A percentile compares a stretch with the other conserved stretches of the same genome.
Evolutionary conservation across 441 rosid species (phyloP).

Genomic region (Melastoma candidum): DNA sequence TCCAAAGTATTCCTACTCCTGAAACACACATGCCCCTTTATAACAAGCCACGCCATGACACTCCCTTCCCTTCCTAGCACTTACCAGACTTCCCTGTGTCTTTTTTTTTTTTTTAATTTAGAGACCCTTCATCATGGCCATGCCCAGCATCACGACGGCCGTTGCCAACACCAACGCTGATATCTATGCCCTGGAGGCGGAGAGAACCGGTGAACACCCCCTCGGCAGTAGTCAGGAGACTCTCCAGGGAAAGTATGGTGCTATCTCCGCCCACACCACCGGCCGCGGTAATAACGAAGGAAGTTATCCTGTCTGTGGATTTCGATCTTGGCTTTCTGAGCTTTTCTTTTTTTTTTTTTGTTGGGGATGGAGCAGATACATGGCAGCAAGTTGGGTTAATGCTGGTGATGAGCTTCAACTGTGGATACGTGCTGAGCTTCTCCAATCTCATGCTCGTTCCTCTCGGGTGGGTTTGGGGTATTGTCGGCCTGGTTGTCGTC

Average conservation of each 20-base stretch:
- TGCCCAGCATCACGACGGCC: no score
- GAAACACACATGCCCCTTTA: no score
- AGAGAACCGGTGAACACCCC: no score
- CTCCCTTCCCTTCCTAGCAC: no score
- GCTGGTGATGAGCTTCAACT: constrained; percentile 24
- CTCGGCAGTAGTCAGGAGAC: no score
- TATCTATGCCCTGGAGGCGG: no score
- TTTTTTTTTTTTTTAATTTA: no score
- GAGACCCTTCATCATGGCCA: no score
- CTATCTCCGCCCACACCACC: constrained; percentile 16
- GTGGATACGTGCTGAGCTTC: constrained; percentile 23
- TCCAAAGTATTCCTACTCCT: no score
- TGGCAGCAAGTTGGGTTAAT: constrained; percentile 26
- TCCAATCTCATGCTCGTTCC: constrained; percentile 24
- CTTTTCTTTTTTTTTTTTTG: background rate
- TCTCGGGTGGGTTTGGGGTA: constrained; percentile 27
- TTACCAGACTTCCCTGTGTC: no score
- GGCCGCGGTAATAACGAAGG: constrained; percentile 9
- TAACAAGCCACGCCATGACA: no score
- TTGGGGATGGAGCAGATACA: constrained; percentile 13
- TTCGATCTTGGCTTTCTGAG: background rate
- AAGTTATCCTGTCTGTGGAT: background rate
- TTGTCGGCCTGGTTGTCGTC: constrained; percentile 10
- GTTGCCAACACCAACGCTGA: no score
- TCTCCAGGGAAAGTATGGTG: background rate